Evolutionary conservation across 257 asterid genomes (phyloP), one percentile per base, ranked within the genome.

Genomic region (Euphrasia confusa): DNA sequence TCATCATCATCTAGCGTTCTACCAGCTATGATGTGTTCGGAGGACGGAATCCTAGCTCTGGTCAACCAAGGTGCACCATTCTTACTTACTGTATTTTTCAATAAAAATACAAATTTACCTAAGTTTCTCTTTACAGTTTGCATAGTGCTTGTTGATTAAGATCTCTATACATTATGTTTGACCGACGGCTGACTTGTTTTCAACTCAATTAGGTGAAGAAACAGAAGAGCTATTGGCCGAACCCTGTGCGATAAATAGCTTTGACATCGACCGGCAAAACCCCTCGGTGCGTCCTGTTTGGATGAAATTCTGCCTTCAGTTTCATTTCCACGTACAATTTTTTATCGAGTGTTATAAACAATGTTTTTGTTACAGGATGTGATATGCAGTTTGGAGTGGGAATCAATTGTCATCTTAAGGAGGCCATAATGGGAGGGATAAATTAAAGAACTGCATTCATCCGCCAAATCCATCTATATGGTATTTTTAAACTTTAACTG

Each of bases 331-430:
- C 10, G 2, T 12, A 7, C 5, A 27, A 21, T 0, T 21, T 14
- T 27, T 39, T 3, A 32, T 1, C 17, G 11, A 21, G 28, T 56
- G 45, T 28, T 15, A 24, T 28, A 27, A 18, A 37, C 58, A 50
- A 42, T 21, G 35, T 54, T 55, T 65, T 21, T 47, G 1, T 55
- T 66, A 70, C 95, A 91, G 98, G 97, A 92, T 27, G 81, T 92
- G 30, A 61, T 92, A 18, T 92, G 97, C 77, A 81, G 97, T 79
- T 83, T 89, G 89, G 98, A 91, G 80, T 91, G 97, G 97, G 98
- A 91, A 65, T 83, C 98, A 7, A 64, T 91, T 47, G 95, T 85
- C 75, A 73, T 91, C 80, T 64, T 91, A 75, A 66, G 80, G 13
- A 82, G 94, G 77, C 74, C 82, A 13, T 79, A 54, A 54, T 24